Evolutionary conservation across 768 basidiomycete species (phyloP).

Genomic region (Ephemerocybe angulata): DNA sequence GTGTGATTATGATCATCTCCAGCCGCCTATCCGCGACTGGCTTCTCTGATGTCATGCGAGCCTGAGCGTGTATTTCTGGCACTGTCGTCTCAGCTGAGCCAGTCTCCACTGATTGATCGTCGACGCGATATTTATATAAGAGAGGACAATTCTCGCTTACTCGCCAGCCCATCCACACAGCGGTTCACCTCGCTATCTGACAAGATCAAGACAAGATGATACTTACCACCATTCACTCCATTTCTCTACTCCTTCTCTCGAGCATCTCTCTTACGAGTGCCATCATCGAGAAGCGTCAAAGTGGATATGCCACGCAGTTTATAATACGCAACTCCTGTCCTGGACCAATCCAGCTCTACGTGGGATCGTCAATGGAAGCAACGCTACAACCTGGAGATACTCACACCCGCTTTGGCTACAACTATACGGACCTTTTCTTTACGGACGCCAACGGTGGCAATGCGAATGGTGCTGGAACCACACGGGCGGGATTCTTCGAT

Average conservation of each 20-base stretch:
- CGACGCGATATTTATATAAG: too few relatives aligned
- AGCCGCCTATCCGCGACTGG: too few relatives aligned
- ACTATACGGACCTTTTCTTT: conserved; percentile 9
- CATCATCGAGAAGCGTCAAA: not conserved
- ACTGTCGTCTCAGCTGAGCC: too few relatives aligned
- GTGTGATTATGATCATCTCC: too few relatives aligned
- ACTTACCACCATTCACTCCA: not conserved
- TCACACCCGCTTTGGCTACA: not conserved
- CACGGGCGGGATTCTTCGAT: conserved; percentile 13
- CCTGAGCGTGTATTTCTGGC: too few relatives aligned
- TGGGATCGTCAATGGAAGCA: conserved; percentile 6
- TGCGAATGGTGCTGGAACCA: conserved; percentile 6
- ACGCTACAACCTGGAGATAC: not conserved
- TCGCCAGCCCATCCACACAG: too few relatives aligned
- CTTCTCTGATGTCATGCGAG: too few relatives aligned
- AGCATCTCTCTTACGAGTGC: not conserved
- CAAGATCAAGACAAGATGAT: too few relatives aligned
- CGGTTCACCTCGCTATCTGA: too few relatives aligned
- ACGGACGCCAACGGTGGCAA: conserved; percentile 14
- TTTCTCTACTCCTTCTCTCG: not conserved
- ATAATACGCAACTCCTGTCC: conserved; percentile 11
- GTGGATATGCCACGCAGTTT: not conserved
- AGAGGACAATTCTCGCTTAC: too few relatives aligned
- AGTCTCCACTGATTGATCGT: too few relatives aligned
- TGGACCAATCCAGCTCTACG: conserved; percentile 6